Base-by-base conservation (phyloP, 202 grass and related monocot genomes). In the Hordeum pubiflorum region DNA sequence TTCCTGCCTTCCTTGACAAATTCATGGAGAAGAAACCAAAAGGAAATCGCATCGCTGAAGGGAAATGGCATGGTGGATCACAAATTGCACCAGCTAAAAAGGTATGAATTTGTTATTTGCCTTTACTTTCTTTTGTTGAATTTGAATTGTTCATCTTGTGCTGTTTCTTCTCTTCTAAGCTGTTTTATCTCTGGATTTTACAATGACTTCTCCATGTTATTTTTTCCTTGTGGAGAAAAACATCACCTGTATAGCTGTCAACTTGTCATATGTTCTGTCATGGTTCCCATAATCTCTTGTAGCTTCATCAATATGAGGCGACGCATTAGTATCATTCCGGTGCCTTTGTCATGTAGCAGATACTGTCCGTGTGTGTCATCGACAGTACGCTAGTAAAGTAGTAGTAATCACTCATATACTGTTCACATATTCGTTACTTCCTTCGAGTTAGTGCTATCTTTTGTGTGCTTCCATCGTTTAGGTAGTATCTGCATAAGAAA, bases 1-100 rank as follows among this genome's bases (percentile, higher is more conserved):
- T 97, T 80, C 15, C 86, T 75, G 88, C 94, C 9, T 97, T 97
- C 82, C 84, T 97, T 27, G 94, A 97, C 76, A 97, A 97, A 67
- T 97, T 97, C 71, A 94, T 97, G 94, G 94, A 97, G 80, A 97
- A 97, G 86, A 97, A 97, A 54, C 95, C 95, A 58, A 97, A 97
- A 77, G 66, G 77, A 26, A 93, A 89, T 72, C 84, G 72, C 62
- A 89, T 90, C 56, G 76, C 87, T 66, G 91, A 97, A 76, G 95
- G 95, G 79, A 93, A 72, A 83, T 97, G 95, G 95, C 90, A 97
- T 86, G 95, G 95, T 82, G 95, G 95, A 70, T 97, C 92, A 11
- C 88, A 91, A 67, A 97, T 97, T 80, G 95, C 95, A 67, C 92
- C 95, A 8, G 87, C 77, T 79, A 81, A 85, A 84, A 97, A 93